A percentile compares a stretch with the other conserved stretches of the same genome.
Conservation (phyloP, 176 grass and related monocot genomes). For the Eragrostis curvula region DNA sequence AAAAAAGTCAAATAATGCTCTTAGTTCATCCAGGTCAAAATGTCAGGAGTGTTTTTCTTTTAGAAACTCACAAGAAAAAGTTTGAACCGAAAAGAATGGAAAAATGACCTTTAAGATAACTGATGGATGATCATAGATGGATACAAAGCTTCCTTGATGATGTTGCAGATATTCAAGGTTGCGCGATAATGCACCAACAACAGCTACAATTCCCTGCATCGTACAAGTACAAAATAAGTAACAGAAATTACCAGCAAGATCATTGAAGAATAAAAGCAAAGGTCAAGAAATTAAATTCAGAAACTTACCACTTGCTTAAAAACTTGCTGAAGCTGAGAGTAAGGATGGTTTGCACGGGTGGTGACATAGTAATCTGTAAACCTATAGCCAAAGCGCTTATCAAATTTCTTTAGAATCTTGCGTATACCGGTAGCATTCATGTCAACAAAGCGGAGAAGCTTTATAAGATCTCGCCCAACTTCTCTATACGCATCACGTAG, state of each 20-base stretch:
- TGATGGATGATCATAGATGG: slow-evolving; percentile 83
- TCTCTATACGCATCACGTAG: slow-evolving; percentile 67
- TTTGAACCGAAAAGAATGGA: slow-evolving; percentile 23
- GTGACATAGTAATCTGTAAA: slow-evolving; percentile 96
- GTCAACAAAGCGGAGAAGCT: slow-evolving; percentile 89
- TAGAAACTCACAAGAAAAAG: slow-evolving; percentile 1
- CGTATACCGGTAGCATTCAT: slow-evolving; percentile 88
- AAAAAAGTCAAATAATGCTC: background rate
- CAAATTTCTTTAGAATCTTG: slow-evolving; percentile 99
- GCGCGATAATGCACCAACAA: slow-evolving; percentile 77
- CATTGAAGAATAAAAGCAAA: background rate
- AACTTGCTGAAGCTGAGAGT: slow-evolving; percentile 96
- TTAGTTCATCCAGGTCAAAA: slow-evolving; percentile 4
- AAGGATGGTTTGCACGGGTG: slow-evolving; percentile 88
- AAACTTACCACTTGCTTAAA: slow-evolving; percentile 97
- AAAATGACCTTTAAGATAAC: slow-evolving; percentile 56
- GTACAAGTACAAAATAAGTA: slow-evolving; percentile 18
- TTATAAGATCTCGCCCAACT: slow-evolving; percentile 84
- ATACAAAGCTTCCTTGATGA: slow-evolving; percentile 67
- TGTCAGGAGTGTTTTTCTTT: background rate
- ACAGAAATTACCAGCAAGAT: slow-evolving; percentile 20
- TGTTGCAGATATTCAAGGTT: slow-evolving; percentile 82
- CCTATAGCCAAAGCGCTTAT: slow-evolving; percentile 91
- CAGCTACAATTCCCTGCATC: slow-evolving; percentile 78
- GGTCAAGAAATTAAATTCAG: background rate